These are phyloP conservation scores for Hypoxylon intermedium DNA, from an alignment of 495 filamentous ascomycete species.

Conservation along the genomic window DNA sequence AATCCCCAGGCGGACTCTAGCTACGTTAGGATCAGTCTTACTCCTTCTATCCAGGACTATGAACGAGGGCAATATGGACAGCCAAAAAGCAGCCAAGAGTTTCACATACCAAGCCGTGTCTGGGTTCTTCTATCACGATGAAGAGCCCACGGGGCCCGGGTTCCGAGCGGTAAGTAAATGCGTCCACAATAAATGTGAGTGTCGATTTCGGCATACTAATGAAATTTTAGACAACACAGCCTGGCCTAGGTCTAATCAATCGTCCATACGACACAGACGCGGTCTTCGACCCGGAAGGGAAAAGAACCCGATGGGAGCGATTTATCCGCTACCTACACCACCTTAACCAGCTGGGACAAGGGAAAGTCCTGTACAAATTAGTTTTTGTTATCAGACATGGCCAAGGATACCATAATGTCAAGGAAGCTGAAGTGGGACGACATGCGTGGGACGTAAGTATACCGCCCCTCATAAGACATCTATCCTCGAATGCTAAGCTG, in stretches of 20 bases:
- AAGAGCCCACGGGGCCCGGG: constrained; percentile 17
- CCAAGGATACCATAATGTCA: constrained; percentile 48
- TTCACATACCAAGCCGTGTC: constrained; percentile 16
- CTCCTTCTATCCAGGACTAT: not conserved
- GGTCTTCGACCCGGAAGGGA: constrained; percentile 19
- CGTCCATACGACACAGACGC: constrained; percentile 41
- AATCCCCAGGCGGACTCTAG: constrained; percentile 3
- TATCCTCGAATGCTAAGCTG: not conserved
- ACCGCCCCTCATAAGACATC: not conserved
- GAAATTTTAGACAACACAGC: constrained; percentile 27
- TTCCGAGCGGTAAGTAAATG: constrained; percentile 25
- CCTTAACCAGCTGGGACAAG: constrained; percentile 30
- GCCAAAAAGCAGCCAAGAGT: not conserved
- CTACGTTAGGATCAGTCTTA: not conserved
- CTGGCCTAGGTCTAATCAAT: constrained; percentile 43
- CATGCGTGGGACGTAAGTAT: constrained; percentile 45
- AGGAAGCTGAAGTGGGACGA: constrained; percentile 45
- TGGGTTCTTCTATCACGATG: constrained; percentile 28
- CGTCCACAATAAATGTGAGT: not conserved
- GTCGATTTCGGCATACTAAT: constrained; percentile 1
- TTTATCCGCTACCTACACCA: constrained; percentile 41
- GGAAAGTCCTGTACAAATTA: constrained; percentile 42
- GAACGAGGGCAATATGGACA: not conserved
- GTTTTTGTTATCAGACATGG: constrained; percentile 47
- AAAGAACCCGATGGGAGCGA: constrained; percentile 41